These are phyloP conservation scores for Helianthus annuus DNA, from an alignment of 129 eudicot genomes.

Conservation along the genomic window HanXRQr2.0-SUNRISE NC_035441.2:754899-755398, in stretches of 20 bases:
- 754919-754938: neutral
- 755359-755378: slow-evolving; percentile 46
- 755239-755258: slow-evolving; percentile 84
- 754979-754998: slow-evolving; percentile 55
- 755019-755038: slow-evolving; percentile 61
- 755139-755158: slow-evolving; percentile 65
- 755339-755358: slow-evolving; percentile 55
- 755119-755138: slow-evolving; percentile 61
- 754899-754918: slow-evolving; percentile 11
- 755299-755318: slow-evolving; percentile 94
- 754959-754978: neutral
- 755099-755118: slow-evolving; percentile 58
- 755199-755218: slow-evolving; percentile 55
- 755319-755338: slow-evolving; percentile 76
- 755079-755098: slow-evolving; percentile 70
- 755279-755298: slow-evolving; percentile 61
- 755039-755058: slow-evolving; percentile 47
- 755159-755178: slow-evolving; percentile 78
- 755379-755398: slow-evolving; percentile 64
- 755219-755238: slow-evolving; percentile 71
- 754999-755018: slow-evolving; percentile 72
- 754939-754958: neutral
- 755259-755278: slow-evolving; percentile 67
- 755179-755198: slow-evolving; percentile 58
- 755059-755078: slow-evolving; percentile 64